Conservation (phyloP, 805 yeast genomes). For the Candida patagonica region DNA sequence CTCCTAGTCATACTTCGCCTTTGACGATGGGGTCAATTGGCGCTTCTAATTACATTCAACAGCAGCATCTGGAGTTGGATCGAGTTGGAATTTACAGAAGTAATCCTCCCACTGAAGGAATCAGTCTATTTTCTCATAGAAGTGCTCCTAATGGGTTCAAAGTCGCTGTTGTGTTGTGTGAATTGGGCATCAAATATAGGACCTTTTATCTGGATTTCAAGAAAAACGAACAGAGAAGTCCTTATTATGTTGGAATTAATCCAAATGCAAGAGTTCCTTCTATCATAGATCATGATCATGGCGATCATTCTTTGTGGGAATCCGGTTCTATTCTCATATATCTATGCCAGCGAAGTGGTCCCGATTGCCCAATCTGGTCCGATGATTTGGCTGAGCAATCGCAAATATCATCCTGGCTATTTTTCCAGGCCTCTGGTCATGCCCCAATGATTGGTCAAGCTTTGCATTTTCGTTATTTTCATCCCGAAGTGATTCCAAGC, state of each 20-base stretch:
- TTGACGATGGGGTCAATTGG: conserved; percentile 3
- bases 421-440: conserved; percentile 93
- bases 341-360: conserved; percentile 53
- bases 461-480: conserved; percentile 85
- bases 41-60: conserved; percentile 2
- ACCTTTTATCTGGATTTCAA: conserved; percentile 82
- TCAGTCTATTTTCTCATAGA: conserved; percentile 66
- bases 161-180: conserved; percentile 83
- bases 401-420: conserved; percentile 80
- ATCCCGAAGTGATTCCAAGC: conserved; percentile 71
- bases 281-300: conserved; percentile 75
- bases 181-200: conserved; percentile 66
- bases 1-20: conserved; percentile 1
- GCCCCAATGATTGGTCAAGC: conserved; percentile 99
- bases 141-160: conserved; percentile 96
- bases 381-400: conserved; percentile 70
- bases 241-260: conserved; percentile 86
- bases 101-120: conserved; percentile 73
- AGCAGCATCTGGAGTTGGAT: conserved; percentile 13
- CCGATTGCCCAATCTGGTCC: conserved; percentile 71
- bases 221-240: conserved; percentile 83
- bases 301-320: conserved; percentile 84
- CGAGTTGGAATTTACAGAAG: conserved; percentile 63
- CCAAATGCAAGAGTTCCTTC: conserved; percentile 97
- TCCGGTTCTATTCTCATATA: conserved; percentile 86